phyloP scores from a whole-genome alignment of 2,329 filamentous ascomycete genomes.

The Fusarium circinatum region DNA sequence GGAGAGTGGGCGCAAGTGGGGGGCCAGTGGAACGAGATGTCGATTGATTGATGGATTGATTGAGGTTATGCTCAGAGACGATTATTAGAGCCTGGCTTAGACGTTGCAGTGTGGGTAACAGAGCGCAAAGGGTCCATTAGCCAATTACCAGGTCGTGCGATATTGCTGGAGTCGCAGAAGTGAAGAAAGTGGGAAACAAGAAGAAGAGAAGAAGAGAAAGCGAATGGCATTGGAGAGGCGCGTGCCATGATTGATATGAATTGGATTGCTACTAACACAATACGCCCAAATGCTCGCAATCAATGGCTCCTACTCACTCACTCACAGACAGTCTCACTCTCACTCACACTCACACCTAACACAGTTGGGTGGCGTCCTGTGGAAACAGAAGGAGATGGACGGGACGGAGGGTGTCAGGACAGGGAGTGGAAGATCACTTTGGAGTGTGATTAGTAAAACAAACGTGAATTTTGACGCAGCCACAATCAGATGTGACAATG shows the following conservation, averaged over 20 bases:
- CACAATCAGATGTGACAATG: constrained; percentile 29
- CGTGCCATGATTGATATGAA: constrained; percentile 32
- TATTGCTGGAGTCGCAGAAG: constrained; percentile 8
- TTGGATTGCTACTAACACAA: constrained; percentile 14
- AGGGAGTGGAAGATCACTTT: background rate
- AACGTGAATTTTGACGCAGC: constrained; percentile 28
- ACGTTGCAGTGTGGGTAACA: constrained; percentile 15
- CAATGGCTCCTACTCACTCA: constrained; percentile 1
- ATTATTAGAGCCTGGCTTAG: constrained; percentile 9
- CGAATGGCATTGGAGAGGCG: constrained; percentile 11
- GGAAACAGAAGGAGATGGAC: constrained; percentile 22
- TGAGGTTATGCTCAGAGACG: constrained; percentile 32
- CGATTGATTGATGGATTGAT: constrained; percentile 27
- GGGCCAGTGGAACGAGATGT: constrained; percentile 44
- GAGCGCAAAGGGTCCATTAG: constrained; percentile 26
- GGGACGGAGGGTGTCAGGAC: constrained; percentile 22
- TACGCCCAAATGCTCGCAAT: constrained; percentile 6
- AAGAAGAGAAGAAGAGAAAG: background rate
- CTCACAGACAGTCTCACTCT: constrained; percentile 2
- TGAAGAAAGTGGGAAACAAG: background rate
- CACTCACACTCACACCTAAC: constrained; percentile 6
- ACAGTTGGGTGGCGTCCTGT: constrained; percentile 20
- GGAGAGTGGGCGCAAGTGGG: constrained; percentile 33
- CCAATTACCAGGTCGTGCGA: constrained; percentile 21
- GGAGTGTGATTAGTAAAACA: constrained; percentile 16